These are phyloP conservation scores for Murraya koenigii DNA, from an alignment of 345 rosid species.

Conservation along the genomic window DNA sequence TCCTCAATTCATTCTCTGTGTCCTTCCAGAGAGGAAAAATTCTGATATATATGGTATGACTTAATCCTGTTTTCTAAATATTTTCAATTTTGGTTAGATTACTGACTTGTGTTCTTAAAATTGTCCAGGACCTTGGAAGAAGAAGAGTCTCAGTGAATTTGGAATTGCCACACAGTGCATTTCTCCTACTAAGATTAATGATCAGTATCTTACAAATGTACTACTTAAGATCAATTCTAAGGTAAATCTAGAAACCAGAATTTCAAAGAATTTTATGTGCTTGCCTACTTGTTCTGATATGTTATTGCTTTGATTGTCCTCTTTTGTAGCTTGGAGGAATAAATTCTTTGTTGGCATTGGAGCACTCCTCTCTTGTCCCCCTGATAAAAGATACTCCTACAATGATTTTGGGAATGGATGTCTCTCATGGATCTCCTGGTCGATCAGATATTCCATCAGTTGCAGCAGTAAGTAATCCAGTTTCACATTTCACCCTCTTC, in stretches of 20 bases:
- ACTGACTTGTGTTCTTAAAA: conserved; percentile 12
- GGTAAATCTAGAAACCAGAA: conserved; percentile 41
- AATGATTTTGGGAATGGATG: conserved; percentile 95
- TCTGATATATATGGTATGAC: conserved; percentile 74
- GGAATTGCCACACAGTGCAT: conserved; percentile 89
- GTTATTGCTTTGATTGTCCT: background rate
- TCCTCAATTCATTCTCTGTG: conserved; percentile 69
- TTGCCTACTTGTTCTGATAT: background rate
- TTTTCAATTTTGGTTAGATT: background rate
- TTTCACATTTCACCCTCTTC: background rate
- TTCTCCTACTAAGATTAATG: conserved; percentile 61
- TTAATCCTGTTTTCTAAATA: conserved; percentile 12
- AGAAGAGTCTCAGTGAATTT: conserved; percentile 55
- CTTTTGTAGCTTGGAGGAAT: conserved; percentile 82
- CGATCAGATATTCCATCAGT: conserved; percentile 68
- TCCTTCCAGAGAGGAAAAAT: conserved; percentile 76
- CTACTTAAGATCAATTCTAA: conserved; percentile 87
- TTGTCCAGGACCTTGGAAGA: conserved; percentile 86
- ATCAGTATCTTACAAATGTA: conserved; percentile 83
- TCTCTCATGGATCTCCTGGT: conserved; percentile 93
- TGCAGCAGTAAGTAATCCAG: conserved; percentile 58
- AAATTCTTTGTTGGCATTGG: conserved; percentile 78
- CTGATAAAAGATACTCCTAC: conserved; percentile 68
- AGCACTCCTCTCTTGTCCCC: conserved; percentile 47
- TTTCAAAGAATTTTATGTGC: conserved; percentile 1